A percentile compares a stretch with the other conserved stretches of the same genome.
These are phyloP conservation scores for Boletus pseudo-olivaceus DNA, from an alignment of 768 basidiomycete species.

Conservation along the genomic window DNA sequence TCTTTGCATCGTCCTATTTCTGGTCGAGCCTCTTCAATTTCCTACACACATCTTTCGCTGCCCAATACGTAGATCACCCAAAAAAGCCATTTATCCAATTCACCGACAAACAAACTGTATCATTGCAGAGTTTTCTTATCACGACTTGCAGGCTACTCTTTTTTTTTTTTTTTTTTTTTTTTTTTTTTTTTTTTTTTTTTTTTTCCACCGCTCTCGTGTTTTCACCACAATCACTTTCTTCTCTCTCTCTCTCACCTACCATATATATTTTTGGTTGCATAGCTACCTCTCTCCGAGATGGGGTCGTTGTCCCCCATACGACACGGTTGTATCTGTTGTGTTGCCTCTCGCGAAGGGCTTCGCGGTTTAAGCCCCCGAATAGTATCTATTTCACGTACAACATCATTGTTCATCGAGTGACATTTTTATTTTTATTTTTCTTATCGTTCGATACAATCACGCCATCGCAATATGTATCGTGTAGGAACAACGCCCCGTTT, in stretches of 20 bases:
- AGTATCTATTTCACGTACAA: slow-evolving; percentile 18
- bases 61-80: slow-evolving; percentile 17
- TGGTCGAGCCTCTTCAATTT: background rate
- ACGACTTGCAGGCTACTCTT: background rate
- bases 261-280: slow-evolving; percentile 32
- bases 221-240: background rate
- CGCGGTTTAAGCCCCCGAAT: slow-evolving; percentile 45
- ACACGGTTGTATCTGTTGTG: slow-evolving; percentile 26
- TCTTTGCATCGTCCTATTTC: slow-evolving; percentile 6
- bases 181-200: too few species aligned
- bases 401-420: too few species aligned
- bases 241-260: slow-evolving; percentile 23
- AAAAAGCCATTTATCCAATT: slow-evolving; percentile 9
- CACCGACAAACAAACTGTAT: slow-evolving; percentile 15
- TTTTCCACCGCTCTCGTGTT: background rate
- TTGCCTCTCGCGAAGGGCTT: slow-evolving; percentile 47
- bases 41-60: background rate
- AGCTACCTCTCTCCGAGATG: slow-evolving; percentile 8
- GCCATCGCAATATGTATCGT: too few species aligned
- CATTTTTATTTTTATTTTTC: background rate
- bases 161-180: too few species aligned
- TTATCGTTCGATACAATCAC: slow-evolving; percentile 1
- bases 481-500: background rate
- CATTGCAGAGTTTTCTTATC: slow-evolving; percentile 10
- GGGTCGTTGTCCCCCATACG: slow-evolving; percentile 12